These are phyloP conservation scores for Dactylellina leptospora DNA, from an alignment of 2,329 filamentous ascomycete genomes.

Conservation along the genomic window DNA sequence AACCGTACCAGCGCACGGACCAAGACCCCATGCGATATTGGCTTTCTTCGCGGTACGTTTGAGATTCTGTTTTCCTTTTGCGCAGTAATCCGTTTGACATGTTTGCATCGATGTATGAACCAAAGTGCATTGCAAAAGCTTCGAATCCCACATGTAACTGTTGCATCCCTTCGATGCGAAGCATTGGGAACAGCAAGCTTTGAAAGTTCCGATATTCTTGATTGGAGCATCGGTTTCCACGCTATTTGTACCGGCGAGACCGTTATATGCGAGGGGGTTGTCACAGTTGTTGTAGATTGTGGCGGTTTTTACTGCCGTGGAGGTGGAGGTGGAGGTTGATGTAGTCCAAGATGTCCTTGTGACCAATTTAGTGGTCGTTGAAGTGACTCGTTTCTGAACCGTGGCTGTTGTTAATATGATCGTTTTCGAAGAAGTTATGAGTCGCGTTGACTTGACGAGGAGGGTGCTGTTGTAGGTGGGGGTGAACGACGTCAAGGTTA, in stretches of 20 bases:
- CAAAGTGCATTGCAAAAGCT: too few species aligned
- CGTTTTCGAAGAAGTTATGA: constrained; percentile 4
- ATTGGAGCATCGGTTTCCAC: not conserved
- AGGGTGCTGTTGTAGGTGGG: not conserved
- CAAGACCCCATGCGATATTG: not conserved
- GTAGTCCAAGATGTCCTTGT: not conserved
- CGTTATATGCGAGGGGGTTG: too few species aligned
- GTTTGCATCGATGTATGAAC: too few species aligned
- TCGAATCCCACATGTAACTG: too few species aligned
- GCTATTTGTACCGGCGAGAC: too few species aligned
- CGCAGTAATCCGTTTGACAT: constrained; percentile 9
- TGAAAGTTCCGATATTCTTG: not conserved
- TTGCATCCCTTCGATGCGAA: constrained; percentile 14
- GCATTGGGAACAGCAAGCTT: constrained; percentile 20
- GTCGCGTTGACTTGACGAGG: not conserved
- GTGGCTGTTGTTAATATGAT: constrained; percentile 1
- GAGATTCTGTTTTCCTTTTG: not conserved
- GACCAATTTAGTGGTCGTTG: not conserved
- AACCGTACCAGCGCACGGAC: not conserved
- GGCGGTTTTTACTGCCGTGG: not conserved
- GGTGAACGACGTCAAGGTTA: constrained; percentile 8
- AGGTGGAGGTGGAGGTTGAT: constrained; percentile 6
- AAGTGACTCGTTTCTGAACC: not conserved
- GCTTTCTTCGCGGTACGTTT: not conserved
- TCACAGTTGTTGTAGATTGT: constrained; percentile 15